These are phyloP conservation scores for Aleurites moluccanus DNA, from an alignment of 441 rosid genomes.

Conservation along the genomic window DNA sequence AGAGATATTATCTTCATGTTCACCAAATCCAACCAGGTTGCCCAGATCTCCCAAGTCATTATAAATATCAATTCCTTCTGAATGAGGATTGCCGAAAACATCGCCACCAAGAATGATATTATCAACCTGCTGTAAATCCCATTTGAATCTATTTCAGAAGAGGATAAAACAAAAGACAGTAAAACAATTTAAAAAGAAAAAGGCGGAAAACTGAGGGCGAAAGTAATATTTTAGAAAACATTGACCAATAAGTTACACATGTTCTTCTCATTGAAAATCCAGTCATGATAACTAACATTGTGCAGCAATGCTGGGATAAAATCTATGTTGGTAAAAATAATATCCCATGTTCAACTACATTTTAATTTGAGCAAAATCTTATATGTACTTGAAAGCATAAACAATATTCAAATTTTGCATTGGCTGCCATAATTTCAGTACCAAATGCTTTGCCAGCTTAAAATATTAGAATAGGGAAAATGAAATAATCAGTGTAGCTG, in stretches of 20 bases:
- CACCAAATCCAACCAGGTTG: conserved; percentile 16
- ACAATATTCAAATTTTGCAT: not conserved
- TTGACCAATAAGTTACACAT: too few relatives aligned
- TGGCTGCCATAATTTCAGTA: not conserved
- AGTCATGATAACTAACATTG: too few relatives aligned
- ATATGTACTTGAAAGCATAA: not conserved
- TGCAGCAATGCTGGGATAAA: not conserved
- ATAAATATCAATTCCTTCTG: conserved; percentile 33
- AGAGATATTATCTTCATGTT: not conserved
- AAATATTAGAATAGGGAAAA: not conserved
- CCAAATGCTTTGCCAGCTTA: not conserved
- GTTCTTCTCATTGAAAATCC: too few relatives aligned
- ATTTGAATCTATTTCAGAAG: not conserved
- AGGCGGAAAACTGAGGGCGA: not conserved
- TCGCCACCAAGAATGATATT: conserved; percentile 2
- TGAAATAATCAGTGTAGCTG: not conserved
- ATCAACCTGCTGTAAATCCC: conserved; percentile 19
- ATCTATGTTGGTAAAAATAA: not conserved
- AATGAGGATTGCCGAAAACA: not conserved
- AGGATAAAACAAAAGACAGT: not conserved
- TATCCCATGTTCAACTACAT: not conserved
- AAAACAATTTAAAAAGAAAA: not conserved
- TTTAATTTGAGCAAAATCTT: not conserved
- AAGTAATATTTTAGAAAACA: too few relatives aligned
- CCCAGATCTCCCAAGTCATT: conserved; percentile 36